Evolutionary conservation across 2,329 filamentous ascomycete species (phyloP).

Genomic region (Penicillium decumbens): DNA sequence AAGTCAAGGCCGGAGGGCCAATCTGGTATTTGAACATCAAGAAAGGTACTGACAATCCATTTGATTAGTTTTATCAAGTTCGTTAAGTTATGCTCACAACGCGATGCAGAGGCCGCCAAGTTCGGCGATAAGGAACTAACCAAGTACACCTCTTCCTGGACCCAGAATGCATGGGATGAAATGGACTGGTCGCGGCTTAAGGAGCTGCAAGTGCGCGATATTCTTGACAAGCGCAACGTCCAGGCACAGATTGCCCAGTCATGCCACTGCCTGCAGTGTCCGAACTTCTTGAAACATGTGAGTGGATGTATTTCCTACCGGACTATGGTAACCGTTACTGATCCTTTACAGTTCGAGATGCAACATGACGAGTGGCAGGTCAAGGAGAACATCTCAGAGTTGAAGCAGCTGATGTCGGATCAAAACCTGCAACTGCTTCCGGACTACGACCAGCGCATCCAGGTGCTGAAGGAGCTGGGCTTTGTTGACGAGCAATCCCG

Average conservation of each 20-base stretch:
- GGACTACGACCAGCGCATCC: conserved; percentile 92
- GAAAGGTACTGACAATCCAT: conserved; percentile 39
- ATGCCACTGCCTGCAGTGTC: conserved; percentile 64
- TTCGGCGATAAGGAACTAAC: conserved; percentile 65
- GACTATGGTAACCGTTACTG: background rate
- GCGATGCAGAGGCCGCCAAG: conserved; percentile 46
- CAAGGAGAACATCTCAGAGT: conserved; percentile 82
- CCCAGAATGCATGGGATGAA: conserved; percentile 72
- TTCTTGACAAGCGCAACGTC: conserved; percentile 66
- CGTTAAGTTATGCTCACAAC: background rate
- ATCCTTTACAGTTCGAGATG: conserved; percentile 69
- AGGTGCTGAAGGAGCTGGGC: conserved; percentile 82
- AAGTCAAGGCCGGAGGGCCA: conserved; percentile 50
- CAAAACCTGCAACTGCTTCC: conserved; percentile 93
- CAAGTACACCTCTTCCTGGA: conserved; percentile 65
- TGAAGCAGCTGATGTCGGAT: conserved; percentile 86
- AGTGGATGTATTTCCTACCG: conserved; percentile 38
- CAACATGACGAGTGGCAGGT: conserved; percentile 96
- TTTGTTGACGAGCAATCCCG: conserved; percentile 85
- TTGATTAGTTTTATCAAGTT: conserved; percentile 8
- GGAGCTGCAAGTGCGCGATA: conserved; percentile 73
- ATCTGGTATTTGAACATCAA: conserved; percentile 48
- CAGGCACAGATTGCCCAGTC: conserved; percentile 60
- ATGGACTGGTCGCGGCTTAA: conserved; percentile 76
- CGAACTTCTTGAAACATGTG: conserved; percentile 81